Base-by-base conservation (phyloP, 2,329 filamentous ascomycete species). In the Aspergillus texensis region DNA sequence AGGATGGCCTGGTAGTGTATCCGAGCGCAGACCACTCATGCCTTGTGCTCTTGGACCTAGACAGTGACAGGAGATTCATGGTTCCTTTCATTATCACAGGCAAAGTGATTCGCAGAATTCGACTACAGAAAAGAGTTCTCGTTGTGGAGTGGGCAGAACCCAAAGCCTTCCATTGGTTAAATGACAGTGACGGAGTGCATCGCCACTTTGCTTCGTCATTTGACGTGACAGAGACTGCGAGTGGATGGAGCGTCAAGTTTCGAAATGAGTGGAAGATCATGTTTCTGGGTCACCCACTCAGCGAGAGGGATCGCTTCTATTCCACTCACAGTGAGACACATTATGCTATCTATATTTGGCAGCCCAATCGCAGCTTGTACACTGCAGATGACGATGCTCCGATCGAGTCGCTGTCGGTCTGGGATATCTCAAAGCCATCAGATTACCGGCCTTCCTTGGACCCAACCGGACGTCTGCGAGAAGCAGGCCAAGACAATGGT, bases 301-400 rank as follows among this genome's bases (percentile, higher is more conserved):
- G 83, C 68, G 77, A 80, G n/a, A 77, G 80, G 45, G 85, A 88
- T 70, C 83, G 86, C n/a, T 88, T 89, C 79, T 88, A 86, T 74
- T 89, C 86, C 11, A 77, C 84, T 1, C 88, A 90, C 71, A 88
- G 80, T 55, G 71, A 79, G 16, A 85, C 80, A 0, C 86, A 89
- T 71, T 89, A 89, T 74, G 85, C 81, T 45, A 78, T 88, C 16
- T 89, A 89, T 73, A 79, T 85, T 32, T 89, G 86, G 86, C 85
- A 88, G 68, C 83, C 85, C 2, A 85, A 84, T 66, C 82, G 83
- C 53, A 84, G 83, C 52, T 78, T 84, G 43, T 86, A 84, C 78
- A 81, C 79, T 0, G 78, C 79, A 2, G 82, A 82, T 41, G 84
- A 87, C 58, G 84, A 86, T 68, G 81, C 83, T 14, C 86, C 86